Percentiles rank a stretch among this genome's conserved stretches.
phyloP scores from a whole-genome alignment of 129 eudicot species.

The Oenanthe sinensis region DNA sequence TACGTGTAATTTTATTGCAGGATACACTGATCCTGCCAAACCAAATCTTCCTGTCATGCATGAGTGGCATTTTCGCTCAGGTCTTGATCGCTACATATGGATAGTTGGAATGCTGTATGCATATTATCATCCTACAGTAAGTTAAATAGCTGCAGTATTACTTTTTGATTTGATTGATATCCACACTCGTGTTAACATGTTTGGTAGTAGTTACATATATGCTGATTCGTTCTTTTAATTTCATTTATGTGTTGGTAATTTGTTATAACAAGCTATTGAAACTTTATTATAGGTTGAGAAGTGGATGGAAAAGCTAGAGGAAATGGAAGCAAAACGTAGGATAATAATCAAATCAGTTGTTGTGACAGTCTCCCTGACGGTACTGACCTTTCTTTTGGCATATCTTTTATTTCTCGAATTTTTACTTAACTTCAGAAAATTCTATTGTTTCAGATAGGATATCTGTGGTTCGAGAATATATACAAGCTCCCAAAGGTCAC shows the following conservation, averaged over 20 bases:
- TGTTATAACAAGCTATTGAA: background rate
- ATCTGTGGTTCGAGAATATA: constrained; percentile 70
- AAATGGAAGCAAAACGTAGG: constrained; percentile 67
- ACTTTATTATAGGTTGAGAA: constrained; percentile 38
- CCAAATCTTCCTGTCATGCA: constrained; percentile 44
- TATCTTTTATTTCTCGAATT: background rate
- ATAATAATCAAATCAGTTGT: constrained; percentile 48
- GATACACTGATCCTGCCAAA: constrained; percentile 63
- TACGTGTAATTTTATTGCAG: constrained; percentile 23
- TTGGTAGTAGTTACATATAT: background rate
- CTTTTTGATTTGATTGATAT: background rate
- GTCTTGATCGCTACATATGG: constrained; percentile 47
- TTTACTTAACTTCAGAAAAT: background rate
- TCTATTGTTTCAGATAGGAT: constrained; percentile 54
- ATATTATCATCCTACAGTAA: constrained; percentile 85
- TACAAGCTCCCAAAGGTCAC: constrained; percentile 86
- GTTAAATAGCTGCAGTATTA: background rate
- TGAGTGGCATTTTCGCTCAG: constrained; percentile 90
- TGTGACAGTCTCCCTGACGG: constrained; percentile 41
- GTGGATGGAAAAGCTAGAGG: constrained; percentile 95
- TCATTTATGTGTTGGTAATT: background rate
- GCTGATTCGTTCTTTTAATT: background rate
- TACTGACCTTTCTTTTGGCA: constrained; percentile 20
- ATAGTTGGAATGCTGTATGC: constrained; percentile 82
- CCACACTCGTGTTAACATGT: background rate